A percentile compares a stretch with the other conserved stretches of the same genome.
Evolutionary conservation across 192 early-diverging fungal species (phyloP).

Genomic region (Endogone sp.): DNA sequence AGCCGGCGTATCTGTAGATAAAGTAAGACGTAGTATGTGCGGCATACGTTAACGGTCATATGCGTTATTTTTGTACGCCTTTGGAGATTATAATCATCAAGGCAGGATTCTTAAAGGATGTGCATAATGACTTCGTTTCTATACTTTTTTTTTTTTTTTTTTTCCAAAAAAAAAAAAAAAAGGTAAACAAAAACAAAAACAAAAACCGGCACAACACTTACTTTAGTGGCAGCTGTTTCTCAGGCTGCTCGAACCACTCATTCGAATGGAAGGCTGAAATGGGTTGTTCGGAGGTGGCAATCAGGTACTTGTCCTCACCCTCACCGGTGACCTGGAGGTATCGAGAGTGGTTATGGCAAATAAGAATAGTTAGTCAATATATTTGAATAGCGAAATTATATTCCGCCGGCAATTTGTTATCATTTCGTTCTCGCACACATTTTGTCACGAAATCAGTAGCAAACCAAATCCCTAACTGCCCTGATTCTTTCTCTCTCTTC

Average conservation of each 20-base stretch:
- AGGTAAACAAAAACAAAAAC: constrained; percentile 8
- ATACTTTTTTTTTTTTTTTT: too few relatives aligned
- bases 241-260: constrained; percentile 93
- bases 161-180: too few relatives aligned
- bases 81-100: too few relatives aligned
- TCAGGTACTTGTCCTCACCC: constrained; percentile 92
- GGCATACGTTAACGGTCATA: background rate
- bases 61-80: too few relatives aligned
- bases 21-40: background rate
- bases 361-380: constrained; percentile 1
- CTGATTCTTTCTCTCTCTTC: background rate
- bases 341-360: constrained; percentile 4
- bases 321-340: constrained; percentile 55
- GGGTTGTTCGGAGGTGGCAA: constrained; percentile 98
- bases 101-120: too few relatives aligned
- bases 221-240: constrained; percentile 87
- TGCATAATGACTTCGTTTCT: too few relatives aligned
- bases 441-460: too few relatives aligned
- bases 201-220: constrained; percentile 18
- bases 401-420: too few relatives aligned
- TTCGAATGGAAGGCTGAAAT: constrained; percentile 94
- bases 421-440: too few relatives aligned
- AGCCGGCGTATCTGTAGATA: constrained; percentile 91
- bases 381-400: too few relatives aligned
- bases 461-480: too few relatives aligned